These are phyloP conservation scores for Onygena corvina DNA, from an alignment of 2,329 filamentous ascomycete genomes.

Conservation along the genomic window DNA sequence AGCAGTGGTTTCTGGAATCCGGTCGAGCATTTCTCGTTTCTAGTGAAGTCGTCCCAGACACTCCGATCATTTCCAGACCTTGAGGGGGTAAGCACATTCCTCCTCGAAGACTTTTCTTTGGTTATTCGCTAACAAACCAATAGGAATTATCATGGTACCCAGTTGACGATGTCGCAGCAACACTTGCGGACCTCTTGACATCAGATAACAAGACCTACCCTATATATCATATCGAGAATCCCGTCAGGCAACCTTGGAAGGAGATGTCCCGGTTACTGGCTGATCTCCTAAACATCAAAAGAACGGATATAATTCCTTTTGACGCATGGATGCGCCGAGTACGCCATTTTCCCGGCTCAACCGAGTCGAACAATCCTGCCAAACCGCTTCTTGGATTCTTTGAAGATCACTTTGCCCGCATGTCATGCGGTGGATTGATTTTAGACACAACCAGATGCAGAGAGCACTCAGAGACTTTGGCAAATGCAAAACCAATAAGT, in stretches of 20 bases:
- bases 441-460: constrained; percentile 27
- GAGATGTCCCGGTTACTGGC: constrained; percentile 28
- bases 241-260: constrained; percentile 32
- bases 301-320: constrained; percentile 27
- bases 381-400: constrained; percentile 23
- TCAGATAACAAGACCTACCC: constrained; percentile 18
- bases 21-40: constrained; percentile 40
- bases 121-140: constrained; percentile 14
- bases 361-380: constrained; percentile 23
- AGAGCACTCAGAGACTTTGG: constrained; percentile 31
- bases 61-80: constrained; percentile 32
- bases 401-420: constrained; percentile 28
- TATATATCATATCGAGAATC: constrained; percentile 39
- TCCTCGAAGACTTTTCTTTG: constrained; percentile 21
- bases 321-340: constrained; percentile 33
- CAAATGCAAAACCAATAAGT: constrained; percentile 24
- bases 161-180: constrained; percentile 33
- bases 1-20: constrained; percentile 45
- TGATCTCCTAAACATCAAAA: constrained; percentile 24
- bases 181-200: constrained; percentile 26
- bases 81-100: not conserved
- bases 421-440: constrained; percentile 37
- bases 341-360: constrained; percentile 13
- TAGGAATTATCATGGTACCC: constrained; percentile 35
- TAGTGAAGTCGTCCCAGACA: constrained; percentile 42